phyloP scores from a whole-genome alignment of 257 asterid species.

The Solanum habrochaites region DNA sequence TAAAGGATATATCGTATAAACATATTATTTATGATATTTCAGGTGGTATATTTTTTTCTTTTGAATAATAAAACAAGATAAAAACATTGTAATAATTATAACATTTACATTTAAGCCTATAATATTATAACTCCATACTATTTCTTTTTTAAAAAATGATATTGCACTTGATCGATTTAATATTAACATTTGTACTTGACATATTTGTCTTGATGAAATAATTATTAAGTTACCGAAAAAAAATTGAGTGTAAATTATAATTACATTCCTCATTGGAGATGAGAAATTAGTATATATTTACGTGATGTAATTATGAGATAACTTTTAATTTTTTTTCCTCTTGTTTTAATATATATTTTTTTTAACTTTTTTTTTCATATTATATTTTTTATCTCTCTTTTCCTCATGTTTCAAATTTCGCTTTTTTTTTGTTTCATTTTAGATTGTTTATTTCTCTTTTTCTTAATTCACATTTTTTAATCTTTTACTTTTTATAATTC shows the following conservation, averaged over 20 bases:
- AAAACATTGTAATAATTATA: no score
- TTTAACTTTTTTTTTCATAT: neutral
- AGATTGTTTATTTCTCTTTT: neutral
- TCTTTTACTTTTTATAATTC: neutral
- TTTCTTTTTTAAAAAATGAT: neutral
- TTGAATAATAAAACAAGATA: no score
- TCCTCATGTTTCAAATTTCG: neutral
- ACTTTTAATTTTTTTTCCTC: no score
- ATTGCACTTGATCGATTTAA: neutral
- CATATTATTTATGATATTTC: no score
- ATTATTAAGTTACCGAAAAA: neutral
- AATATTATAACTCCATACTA: neutral
- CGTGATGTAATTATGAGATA: neutral
- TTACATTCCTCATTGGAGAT: neutral
- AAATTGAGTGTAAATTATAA: neutral
- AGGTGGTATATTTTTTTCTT: rapidly evolving
- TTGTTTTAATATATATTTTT: no score
- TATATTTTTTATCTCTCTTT: neutral
- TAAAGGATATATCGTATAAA: no score
- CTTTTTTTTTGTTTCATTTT: no score
- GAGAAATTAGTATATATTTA: neutral
- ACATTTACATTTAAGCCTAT: neutral
- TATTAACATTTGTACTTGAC: no score
- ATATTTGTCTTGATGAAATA: neutral
- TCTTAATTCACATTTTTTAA: neutral